These are phyloP conservation scores for Calonectria ilicicola DNA, from an alignment of 2,329 filamentous ascomycete species.

Conservation along the genomic window DNA sequence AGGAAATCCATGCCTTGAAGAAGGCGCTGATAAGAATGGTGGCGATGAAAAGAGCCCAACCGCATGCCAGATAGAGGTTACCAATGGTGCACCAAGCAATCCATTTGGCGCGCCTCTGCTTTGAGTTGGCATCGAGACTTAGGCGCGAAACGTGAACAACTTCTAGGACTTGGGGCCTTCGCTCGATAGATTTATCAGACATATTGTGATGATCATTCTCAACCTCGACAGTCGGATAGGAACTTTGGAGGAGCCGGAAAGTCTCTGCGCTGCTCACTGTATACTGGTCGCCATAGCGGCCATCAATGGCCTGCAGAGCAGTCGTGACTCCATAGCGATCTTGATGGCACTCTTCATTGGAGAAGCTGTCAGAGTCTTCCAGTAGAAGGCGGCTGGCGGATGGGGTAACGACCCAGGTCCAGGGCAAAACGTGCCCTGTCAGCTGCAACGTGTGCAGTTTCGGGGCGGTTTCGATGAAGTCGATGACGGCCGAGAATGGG, in stretches of 20 bases:
- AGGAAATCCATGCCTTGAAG: background rate
- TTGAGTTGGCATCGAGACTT: background rate
- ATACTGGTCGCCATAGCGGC: background rate
- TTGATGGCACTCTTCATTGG: background rate
- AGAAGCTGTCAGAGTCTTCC: background rate
- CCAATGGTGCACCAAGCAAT: background rate
- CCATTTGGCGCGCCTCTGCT: background rate
- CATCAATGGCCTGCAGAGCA: background rate
- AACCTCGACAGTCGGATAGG: background rate
- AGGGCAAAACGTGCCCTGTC: background rate
- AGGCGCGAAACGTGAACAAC: background rate
- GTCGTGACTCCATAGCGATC: background rate
- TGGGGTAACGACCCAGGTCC: background rate
- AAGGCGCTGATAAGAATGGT: background rate
- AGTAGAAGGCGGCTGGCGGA: background rate
- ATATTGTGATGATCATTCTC: background rate
- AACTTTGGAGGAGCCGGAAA: background rate
- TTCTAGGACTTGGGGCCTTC: background rate
- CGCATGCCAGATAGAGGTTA: background rate
- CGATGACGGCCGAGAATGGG: background rate
- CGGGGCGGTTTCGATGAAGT: background rate
- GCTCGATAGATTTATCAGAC: background rate
- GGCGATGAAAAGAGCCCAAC: background rate
- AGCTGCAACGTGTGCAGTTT: background rate
- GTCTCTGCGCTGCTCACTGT: background rate